Evolutionary conservation across 257 asterid species (phyloP).

Genomic region (Gentiana straminea): DNA sequence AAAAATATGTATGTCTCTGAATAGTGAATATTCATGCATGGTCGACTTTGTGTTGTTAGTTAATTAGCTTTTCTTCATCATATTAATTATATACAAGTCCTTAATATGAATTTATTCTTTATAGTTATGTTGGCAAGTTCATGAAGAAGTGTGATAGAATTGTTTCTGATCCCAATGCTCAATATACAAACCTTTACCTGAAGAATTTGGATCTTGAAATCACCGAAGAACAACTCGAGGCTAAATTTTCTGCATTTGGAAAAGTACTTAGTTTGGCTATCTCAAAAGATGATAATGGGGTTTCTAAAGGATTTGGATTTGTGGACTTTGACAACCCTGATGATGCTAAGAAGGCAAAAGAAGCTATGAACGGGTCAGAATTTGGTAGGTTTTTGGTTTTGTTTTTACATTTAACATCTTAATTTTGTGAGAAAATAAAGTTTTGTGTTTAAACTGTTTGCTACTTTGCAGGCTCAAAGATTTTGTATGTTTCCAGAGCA

Average conservation of each 20-base stretch:
- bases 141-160: slow-evolving; percentile 32
- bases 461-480: slow-evolving; percentile 48
- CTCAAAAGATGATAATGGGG: slow-evolving; percentile 32
- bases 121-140: slow-evolving; percentile 51
- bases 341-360: slow-evolving; percentile 41
- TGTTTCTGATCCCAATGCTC: slow-evolving; percentile 20
- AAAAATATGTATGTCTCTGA: slow-evolving; percentile 21
- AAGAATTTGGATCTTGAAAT: slow-evolving; percentile 36
- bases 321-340: slow-evolving; percentile 47
- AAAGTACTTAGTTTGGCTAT: slow-evolving; percentile 33
- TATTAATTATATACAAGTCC: no score
- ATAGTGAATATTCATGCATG: no score
- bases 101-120: background rate
- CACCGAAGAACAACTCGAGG: slow-evolving; percentile 30
- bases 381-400: slow-evolving; percentile 31
- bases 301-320: slow-evolving; percentile 48
- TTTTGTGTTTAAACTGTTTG: no score
- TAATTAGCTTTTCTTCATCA: no score
- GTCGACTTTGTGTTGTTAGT: no score
- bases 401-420: no score
- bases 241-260: slow-evolving; percentile 41
- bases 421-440: no score
- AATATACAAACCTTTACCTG: slow-evolving; percentile 37
- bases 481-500: slow-evolving; percentile 68
- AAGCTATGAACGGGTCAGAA: slow-evolving; percentile 39